Evolutionary conservation across 1,284 basidiomycete genomes (phyloP).

Genomic region (Marasmius oreades): DNA sequence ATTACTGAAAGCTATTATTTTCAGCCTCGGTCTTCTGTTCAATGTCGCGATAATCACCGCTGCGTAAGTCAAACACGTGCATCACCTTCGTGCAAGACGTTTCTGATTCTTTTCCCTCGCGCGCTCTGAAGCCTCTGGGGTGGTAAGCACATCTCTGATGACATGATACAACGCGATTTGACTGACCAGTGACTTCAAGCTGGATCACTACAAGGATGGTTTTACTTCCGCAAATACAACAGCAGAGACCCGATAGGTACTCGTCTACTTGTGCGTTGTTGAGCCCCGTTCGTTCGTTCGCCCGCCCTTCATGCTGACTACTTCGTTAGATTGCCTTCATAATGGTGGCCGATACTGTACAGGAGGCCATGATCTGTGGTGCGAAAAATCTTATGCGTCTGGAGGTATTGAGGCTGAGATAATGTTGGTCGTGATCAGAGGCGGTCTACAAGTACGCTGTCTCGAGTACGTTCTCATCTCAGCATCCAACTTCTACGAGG

Average conservation of each 20-base stretch:
- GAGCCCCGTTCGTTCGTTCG: no score
- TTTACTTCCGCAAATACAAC: conserved; percentile 2
- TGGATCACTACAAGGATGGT: conserved; percentile 1
- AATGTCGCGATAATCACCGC: background rate
- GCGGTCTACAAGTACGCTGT: conserved; percentile 1
- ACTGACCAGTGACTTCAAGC: background rate
- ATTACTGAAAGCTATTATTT: background rate
- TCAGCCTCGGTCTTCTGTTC: background rate
- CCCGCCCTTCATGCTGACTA: background rate
- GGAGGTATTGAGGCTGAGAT: no score
- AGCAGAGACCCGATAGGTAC: background rate
- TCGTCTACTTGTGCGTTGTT: background rate
- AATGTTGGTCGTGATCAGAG: background rate
- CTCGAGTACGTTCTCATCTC: background rate
- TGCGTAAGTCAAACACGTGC: background rate
- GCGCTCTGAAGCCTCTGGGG: background rate
- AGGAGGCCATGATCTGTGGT: conserved; percentile 2
- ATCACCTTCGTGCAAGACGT: background rate
- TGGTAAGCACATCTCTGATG: background rate
- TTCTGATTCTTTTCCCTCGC: background rate
- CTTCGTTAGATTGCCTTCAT: background rate
- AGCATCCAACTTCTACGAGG: no score
- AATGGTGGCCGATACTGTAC: background rate
- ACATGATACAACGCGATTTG: background rate
- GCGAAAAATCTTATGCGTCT: background rate